Evolutionary conservation across 768 basidiomycete species (phyloP).

Genomic region (Boletus patriciae): DNA sequence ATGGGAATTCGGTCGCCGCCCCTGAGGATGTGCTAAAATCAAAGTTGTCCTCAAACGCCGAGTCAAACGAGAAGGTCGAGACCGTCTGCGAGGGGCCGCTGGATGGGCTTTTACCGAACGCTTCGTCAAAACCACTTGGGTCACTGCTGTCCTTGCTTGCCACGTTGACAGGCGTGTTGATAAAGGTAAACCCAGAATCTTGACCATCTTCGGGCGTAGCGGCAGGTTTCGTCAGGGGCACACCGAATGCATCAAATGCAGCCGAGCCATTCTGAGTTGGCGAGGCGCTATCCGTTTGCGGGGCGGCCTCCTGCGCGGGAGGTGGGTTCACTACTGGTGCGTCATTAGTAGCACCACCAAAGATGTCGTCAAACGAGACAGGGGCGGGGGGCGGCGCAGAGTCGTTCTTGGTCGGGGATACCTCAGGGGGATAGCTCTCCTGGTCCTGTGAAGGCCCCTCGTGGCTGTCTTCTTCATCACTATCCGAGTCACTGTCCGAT

Average conservation of each 20-base stretch:
- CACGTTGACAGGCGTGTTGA: slow-evolving; percentile 15
- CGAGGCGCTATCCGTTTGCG: slow-evolving; percentile 20
- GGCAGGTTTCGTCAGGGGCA: slow-evolving; percentile 20
- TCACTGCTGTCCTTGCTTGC: slow-evolving; percentile 22
- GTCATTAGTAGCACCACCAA: slow-evolving; percentile 42
- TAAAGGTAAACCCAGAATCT: slow-evolving; percentile 22
- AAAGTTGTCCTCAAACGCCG: slow-evolving; percentile 64
- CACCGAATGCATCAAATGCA: slow-evolving; percentile 44
- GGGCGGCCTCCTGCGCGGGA: slow-evolving; percentile 16
- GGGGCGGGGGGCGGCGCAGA: slow-evolving; percentile 4
- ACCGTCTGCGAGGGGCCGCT: slow-evolving; percentile 34
- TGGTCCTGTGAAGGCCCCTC: slow-evolving; percentile 21
- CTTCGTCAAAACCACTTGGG: slow-evolving; percentile 72
- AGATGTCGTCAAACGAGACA: slow-evolving; percentile 57
- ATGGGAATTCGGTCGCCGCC: slow-evolving; percentile 31
- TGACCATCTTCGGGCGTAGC: slow-evolving; percentile 20
- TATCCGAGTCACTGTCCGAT: slow-evolving; percentile 54
- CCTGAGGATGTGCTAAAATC: slow-evolving; percentile 52
- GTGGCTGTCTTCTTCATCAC: slow-evolving; percentile 43
- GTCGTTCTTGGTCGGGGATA: slow-evolving; percentile 14
- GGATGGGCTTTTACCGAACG: slow-evolving; percentile 55
- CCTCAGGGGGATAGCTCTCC: slow-evolving; percentile 21
- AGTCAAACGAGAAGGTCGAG: slow-evolving; percentile 60
- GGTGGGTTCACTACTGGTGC: slow-evolving; percentile 21
- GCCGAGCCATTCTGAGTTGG: slow-evolving; percentile 19